Conservation (phyloP, 257 asterid species). For the Linaria vulgaris region DNA sequence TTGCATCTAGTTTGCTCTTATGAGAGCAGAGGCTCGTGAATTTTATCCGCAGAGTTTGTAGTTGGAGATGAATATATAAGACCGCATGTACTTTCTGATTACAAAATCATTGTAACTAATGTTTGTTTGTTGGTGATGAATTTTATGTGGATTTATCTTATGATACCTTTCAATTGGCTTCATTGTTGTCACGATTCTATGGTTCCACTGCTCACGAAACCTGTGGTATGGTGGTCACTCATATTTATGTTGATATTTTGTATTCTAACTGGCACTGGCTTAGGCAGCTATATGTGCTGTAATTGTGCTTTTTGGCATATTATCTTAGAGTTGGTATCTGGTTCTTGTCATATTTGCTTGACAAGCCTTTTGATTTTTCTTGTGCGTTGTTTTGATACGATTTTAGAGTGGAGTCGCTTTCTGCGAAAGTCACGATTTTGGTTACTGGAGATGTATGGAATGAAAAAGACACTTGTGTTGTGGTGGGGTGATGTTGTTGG, state of each 20-base stretch:
- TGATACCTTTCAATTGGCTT: background rate
- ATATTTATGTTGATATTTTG: slow-evolving; percentile 6
- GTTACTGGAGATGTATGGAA: slow-evolving; percentile 19
- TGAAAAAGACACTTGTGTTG: slow-evolving; percentile 20
- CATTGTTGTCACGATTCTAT: slow-evolving; percentile 8
- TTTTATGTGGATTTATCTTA: background rate
- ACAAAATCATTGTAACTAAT: background rate
- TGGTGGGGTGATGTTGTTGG: background rate
- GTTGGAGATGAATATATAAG: background rate
- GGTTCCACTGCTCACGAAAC: slow-evolving; percentile 24
- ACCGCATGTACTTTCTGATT: background rate
- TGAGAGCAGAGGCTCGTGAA: background rate
- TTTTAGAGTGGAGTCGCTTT: slow-evolving; percentile 23
- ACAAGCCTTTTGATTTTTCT: slow-evolving; percentile 25
- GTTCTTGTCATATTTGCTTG: slow-evolving; percentile 25
- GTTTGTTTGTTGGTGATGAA: background rate
- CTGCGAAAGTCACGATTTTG: slow-evolving; percentile 20
- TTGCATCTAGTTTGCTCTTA: background rate
- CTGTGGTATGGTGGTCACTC: slow-evolving; percentile 12
- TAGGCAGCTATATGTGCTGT: slow-evolving; percentile 31
- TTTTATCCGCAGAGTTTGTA: background rate
- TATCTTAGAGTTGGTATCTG: slow-evolving; percentile 25
- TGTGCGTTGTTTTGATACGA: slow-evolving; percentile 26
- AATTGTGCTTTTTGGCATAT: slow-evolving; percentile 35
- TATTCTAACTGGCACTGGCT: slow-evolving; percentile 16